A percentile compares a stretch with the other conserved stretches of the same genome.
Evolutionary conservation across 345 rosid genomes (phyloP).

Genomic region (Draba incana): DNA sequence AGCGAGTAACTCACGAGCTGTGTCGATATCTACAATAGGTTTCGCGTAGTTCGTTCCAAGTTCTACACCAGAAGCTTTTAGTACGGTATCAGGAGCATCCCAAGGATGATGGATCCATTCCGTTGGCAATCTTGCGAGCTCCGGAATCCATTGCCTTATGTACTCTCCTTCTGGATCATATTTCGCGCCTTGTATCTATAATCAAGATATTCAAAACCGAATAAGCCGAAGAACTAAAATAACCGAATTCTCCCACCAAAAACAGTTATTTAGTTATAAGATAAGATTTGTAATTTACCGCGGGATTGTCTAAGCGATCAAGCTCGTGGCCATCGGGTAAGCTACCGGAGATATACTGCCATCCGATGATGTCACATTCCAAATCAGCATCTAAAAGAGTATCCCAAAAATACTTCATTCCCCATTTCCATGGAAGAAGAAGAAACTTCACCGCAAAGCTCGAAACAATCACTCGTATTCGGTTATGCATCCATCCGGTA

Average conservation of each 20-base stretch:
- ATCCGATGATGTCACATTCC: slow-evolving; percentile 85
- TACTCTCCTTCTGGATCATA: slow-evolving; percentile 88
- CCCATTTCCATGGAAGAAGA: slow-evolving; percentile 97
- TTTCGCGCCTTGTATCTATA: slow-evolving; percentile 79
- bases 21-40: slow-evolving; percentile 73
- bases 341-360: slow-evolving; percentile 97
- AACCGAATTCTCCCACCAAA: background rate
- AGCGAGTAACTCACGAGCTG: slow-evolving; percentile 63
- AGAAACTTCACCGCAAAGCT: slow-evolving; percentile 88
- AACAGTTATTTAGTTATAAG: background rate
- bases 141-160: slow-evolving; percentile 91
- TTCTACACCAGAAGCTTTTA: slow-evolving; percentile 75
- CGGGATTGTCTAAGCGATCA: slow-evolving; percentile 82
- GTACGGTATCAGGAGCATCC: slow-evolving; percentile 73
- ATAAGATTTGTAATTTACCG: slow-evolving; percentile 49
- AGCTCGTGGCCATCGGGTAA: slow-evolving; percentile 96
- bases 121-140: slow-evolving; percentile 83
- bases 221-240: background rate
- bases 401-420: slow-evolving; percentile 97
- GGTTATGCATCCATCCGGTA: slow-evolving; percentile 91
- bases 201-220: slow-evolving; percentile 1
- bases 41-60: slow-evolving; percentile 67
- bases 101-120: slow-evolving; percentile 97
- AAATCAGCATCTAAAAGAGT: slow-evolving; percentile 91
- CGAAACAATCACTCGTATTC: slow-evolving; percentile 82